Evolutionary conservation across 2,329 filamentous ascomycete genomes (phyloP), one percentile per base, ranked within the genome.

Genomic region (Cladosporium sp.): DNA sequence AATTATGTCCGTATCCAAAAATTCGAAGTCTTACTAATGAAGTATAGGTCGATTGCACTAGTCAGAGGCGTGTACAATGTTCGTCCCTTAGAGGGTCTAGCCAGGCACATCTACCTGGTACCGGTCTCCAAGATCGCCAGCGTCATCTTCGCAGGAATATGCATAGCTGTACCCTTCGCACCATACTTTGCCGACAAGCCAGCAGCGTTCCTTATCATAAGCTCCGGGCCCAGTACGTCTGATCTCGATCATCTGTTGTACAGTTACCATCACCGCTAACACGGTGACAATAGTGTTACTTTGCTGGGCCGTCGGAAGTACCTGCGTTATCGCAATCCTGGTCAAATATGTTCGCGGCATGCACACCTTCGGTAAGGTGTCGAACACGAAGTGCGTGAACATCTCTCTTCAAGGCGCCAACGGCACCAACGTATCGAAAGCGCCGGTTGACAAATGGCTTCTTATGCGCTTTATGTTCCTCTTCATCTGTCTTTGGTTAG

Each of bases 391-490:
- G 5, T 22, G 30, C n/a, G 30, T 35, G 19, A 20, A 38, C 30
- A 19, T 43, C 2, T 50, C 47, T 6, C 22, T 30, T 15, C 7
- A 30, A 6, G 30, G 22, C 3, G 18, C 45, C n/a, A n/a, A 13
- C 2, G 38, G 38, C 2, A 18, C 9, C 13, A 19, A 7, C 5
- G n/a, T 15, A 9, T 20, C 38, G 16, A 22, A 13, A 3, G 18
- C 29, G 1, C 25, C 19, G 19, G 41, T 38, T 3, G 47, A 50
- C 4, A 50, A 43, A 18, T 57, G 55, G 55, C 51, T 58, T 12
- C 38, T 58, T 7, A 20, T 57, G 19, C 53, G 56, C 27, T 58
- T 58, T 42, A 40, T 40, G 3, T 45, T 57, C 20, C 52, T 53
- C 16, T 58, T 56, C 27, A 49, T 39, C 4, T 18, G 53, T 4